Percentiles rank a stretch among this genome's conserved stretches.
Conservation (phyloP, 2,329 filamentous ascomycete genomes). For the Phaeomoniella chlamydospora region DNA sequence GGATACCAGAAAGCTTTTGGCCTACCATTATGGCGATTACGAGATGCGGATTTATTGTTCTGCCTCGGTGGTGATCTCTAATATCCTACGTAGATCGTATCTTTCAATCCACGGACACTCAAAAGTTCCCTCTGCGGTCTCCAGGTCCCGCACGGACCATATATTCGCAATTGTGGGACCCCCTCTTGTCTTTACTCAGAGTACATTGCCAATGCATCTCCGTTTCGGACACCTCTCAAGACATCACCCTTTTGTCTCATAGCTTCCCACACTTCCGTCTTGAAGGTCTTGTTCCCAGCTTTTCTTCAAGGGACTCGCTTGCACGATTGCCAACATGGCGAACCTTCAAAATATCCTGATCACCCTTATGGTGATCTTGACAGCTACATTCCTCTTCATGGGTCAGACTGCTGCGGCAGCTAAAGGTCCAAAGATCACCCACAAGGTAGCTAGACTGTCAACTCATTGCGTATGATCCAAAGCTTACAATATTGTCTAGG, state of each 20-base stretch:
- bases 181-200: no score
- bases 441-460: no score
- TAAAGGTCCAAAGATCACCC: constrained; percentile 88
- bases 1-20: no score
- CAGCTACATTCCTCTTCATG: constrained; percentile 61
- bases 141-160: constrained; percentile 13
- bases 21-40: no score
- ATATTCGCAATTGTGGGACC: neutral
- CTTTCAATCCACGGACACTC: no score
- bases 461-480: no score
- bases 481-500: no score
- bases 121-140: no score
- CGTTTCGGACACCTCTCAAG: neutral
- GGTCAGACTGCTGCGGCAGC: constrained; percentile 57
- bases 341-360: constrained; percentile 56
- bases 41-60: no score
- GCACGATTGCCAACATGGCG: constrained; percentile 46
- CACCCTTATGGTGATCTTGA: constrained; percentile 61
- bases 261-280: constrained; percentile 3
- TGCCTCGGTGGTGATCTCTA: no score
- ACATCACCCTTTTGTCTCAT: constrained; percentile 6
- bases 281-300: neutral
- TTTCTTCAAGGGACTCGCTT: constrained; percentile 1
- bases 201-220: neutral
- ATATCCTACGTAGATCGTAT: no score